Evolutionary conservation across 306 rosid species (phyloP), one percentile per base, ranked within the genome.

Genomic region (Quercus mongolica): DNA sequence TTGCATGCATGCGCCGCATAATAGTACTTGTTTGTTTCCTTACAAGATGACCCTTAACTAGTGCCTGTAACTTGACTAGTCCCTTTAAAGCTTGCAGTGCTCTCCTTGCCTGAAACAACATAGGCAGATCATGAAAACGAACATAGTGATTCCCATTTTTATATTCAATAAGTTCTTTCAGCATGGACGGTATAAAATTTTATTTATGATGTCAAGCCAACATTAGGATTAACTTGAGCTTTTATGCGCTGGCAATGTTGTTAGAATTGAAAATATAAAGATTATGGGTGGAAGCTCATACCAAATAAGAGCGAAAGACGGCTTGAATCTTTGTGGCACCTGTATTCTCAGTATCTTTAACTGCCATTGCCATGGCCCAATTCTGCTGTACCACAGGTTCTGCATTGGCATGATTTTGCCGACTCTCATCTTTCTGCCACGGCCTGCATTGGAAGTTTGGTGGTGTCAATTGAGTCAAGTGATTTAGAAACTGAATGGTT

Each of bases 21-120:
- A 92, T 86, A 33, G 94, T 86, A 56, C 87, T 84, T 30, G 95
- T 88, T 83, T 87, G 94, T 85, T 93, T 95, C 85, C 99, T 91
- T 33, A 95, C 98, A 55, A 89, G 94, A 75, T 93, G 89, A 56
- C 98, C 99, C 82, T 98, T 93, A 72, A 93, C 92, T 1, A 89
- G 88, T 79, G 99, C 99, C 70, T 93, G 99, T 59, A 95, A 70
- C 89, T 93, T 95, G 58, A 95, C 99, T 70, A 95, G 75, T 71
- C 94, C 97, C 84, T 69, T 95, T 76, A 93, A 87, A 78, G 99
- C 99, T 79, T 86, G 91, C 73, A 95, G 84, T 67, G 99, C 98
- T 78, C 83, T 92, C 87, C 86, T 95, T 63, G 99, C 99, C 99
- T 95, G 86, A 75, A 83, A 19, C 65, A 75, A 67, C 56, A 44